Base-by-base conservation (phyloP, 176 grass and related monocot genomes). In the Triticum turgidum region DNA sequence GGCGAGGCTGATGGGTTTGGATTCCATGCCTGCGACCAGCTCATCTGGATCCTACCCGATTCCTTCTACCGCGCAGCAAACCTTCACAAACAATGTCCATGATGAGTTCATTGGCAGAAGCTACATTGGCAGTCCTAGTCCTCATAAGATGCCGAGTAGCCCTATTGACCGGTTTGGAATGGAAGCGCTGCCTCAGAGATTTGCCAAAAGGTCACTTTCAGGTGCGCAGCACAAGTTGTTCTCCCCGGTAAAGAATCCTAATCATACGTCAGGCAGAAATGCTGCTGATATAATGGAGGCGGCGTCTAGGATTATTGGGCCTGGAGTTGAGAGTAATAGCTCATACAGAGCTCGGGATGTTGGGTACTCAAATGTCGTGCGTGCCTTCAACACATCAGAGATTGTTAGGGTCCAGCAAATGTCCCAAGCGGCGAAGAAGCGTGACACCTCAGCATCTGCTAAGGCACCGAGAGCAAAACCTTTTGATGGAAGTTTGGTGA, bases 1-100 rank as follows among this genome's bases (percentile, higher is more conserved):
- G 27, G 97, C 94, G 63, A 90, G 94, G 80, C 92, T 99, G 76
- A 96, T 99, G 97, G 97, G 97, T 88, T 91, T 99, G 87, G 89
- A 96, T 76, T 89, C 90, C 17, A 96, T 99, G 87, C 97, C 97
- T 62, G 59, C 33, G 2, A 37, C 84, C 79, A 86, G 78, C 65
- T 45, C 84, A 85, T 85, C 87, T 13, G 89, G 80, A 62, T 51
- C 92, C 29, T 84, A 79, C 64, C 86, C 89, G 7, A 70, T 80
- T 9, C 84, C 80, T 34, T 83, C 85, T 59, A 73, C 80, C 4
- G 54, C 79, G 8, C 82, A 83, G 7, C 72, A 47, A 47, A 51
- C 84, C 73, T 52, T 83, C 59, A 62, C 56, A 82, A 81, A 79
- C 29, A 89, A 61, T 38, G 41, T 20, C 82, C 52, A 80, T 34